Evolutionary conservation across 306 rosid genomes (phyloP).

Genomic region (Vigna mungo): DNA sequence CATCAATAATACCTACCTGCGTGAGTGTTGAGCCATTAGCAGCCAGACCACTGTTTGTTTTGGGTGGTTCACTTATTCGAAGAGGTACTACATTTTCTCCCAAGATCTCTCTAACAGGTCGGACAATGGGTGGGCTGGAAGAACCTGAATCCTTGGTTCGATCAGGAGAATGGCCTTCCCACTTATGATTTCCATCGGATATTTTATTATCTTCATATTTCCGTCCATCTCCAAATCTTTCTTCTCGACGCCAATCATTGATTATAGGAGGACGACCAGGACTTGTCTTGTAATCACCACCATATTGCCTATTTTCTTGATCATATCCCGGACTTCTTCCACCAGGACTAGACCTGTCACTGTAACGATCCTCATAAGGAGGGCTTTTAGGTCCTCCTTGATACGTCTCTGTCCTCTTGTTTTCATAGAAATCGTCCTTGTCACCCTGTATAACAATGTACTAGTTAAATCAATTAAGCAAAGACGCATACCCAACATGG

Average conservation of each 20-base stretch:
- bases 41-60: constrained; percentile 59
- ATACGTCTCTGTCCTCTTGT: constrained; percentile 60
- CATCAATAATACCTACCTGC: constrained; percentile 64
- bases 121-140: constrained; percentile 75
- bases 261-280: constrained; percentile 72
- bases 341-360: constrained; percentile 81
- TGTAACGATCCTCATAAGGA: constrained; percentile 77
- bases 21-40: constrained; percentile 61
- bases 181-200: constrained; percentile 71
- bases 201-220: constrained; percentile 55
- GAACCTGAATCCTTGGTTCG: constrained; percentile 63
- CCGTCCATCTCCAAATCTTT: constrained; percentile 71
- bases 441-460: constrained; percentile 65
- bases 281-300: constrained; percentile 69
- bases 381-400: constrained; percentile 86
- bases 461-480: constrained; percentile 31
- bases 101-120: constrained; percentile 93
- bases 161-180: constrained; percentile 77
- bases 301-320: constrained; percentile 70
- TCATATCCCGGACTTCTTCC: constrained; percentile 90
- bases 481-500: not conserved
- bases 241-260: constrained; percentile 92
- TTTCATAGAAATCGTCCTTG: constrained; percentile 71
- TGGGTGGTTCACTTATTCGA: constrained; percentile 87
- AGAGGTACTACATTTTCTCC: constrained; percentile 83